Evolutionary conservation across 768 basidiomycete species (phyloP), one percentile per base, ranked within the genome.

Genomic region (Pholiota molesta): DNA sequence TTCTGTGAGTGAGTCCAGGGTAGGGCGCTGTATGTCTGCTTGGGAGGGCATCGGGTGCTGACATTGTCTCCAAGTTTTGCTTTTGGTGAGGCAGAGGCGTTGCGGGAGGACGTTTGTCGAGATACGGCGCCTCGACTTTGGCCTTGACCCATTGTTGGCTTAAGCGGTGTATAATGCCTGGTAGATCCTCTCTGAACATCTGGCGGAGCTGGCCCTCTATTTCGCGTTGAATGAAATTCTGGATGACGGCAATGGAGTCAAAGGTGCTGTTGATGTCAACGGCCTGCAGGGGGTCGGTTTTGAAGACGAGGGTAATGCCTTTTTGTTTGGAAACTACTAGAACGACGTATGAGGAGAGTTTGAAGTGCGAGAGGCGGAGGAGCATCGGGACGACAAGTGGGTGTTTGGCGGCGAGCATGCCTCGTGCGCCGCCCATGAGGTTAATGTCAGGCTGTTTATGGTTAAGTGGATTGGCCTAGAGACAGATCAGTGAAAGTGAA

Each of bases 241-340:
- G 93, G 55, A 99, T 97, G 65, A 98, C 96, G 51, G 93, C 94
- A 65, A 99, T 97, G 3, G 94, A 95, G 75, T 99, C 97, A 70
- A 99, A 99, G 2, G 96, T 98, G 74, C 91, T 92, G 75, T 92
- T 95, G 72, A 99, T 99, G 71, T 99, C 94, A 57, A 99, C 95
- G 66, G 94, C 93, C 77, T 99, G 95, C 40, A 99, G 84, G 1
- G 97, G 97, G 76, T 99, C 97, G 37, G 97, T 99, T 79, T 99
- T 99, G 87, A 99, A 99, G 26, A 99, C 97, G 57, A 99, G 87
- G 0, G 97, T 99, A 72, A 99, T 98, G 45, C 97, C 97, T 71
- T 98, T 98, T 73, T 95, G 94, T 67, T 94, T 92, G 26, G 96
- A 98, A 60, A 99, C 94, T 68, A 99, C 96, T 61, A 99, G 88